phyloP scores from a whole-genome alignment of 1,139 yeast species.

The Yamadazyma triangularis region DNA sequence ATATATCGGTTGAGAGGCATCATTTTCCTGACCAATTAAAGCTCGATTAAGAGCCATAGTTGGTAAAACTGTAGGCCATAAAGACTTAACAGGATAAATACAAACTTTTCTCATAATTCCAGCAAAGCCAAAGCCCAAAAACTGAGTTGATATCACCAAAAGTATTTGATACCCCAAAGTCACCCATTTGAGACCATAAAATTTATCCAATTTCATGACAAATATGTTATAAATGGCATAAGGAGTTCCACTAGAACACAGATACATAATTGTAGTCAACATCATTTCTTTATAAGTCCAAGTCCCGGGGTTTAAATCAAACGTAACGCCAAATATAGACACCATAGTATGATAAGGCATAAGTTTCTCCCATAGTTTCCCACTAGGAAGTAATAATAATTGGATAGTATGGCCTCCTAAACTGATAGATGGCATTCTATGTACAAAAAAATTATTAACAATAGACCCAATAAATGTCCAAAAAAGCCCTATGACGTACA shows the following conservation, averaged over 20 bases:
- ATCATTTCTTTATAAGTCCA: slow-evolving; percentile 71
- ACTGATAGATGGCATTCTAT: slow-evolving; percentile 37
- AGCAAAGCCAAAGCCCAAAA: slow-evolving; percentile 46
- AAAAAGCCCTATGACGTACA: slow-evolving; percentile 33
- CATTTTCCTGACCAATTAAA: slow-evolving; percentile 31
- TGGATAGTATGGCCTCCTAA: slow-evolving; percentile 41
- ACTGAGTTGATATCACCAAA: slow-evolving; percentile 38
- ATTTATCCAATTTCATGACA: slow-evolving; percentile 42
- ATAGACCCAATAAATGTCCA: slow-evolving; percentile 44
- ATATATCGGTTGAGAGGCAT: slow-evolving; percentile 19
- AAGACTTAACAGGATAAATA: slow-evolving; percentile 40
- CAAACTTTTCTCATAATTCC: slow-evolving; percentile 41
- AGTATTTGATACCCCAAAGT: slow-evolving; percentile 34
- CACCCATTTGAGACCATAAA: slow-evolving; percentile 45
- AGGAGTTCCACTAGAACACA: slow-evolving; percentile 43
- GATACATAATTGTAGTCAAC: slow-evolving; percentile 43
- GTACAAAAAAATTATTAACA: slow-evolving; percentile 42
- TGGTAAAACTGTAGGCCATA: slow-evolving; percentile 47
- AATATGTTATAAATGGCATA: slow-evolving; percentile 42
- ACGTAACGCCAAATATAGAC: slow-evolving; percentile 14
- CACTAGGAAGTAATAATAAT: slow-evolving; percentile 37
- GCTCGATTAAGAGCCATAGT: slow-evolving; percentile 43
- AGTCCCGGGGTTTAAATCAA: slow-evolving; percentile 40
- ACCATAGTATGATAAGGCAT: slow-evolving; percentile 24
- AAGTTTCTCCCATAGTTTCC: slow-evolving; percentile 35